Evolutionary conservation across 2,329 filamentous ascomycete species (phyloP), one percentile per base, ranked within the genome.

Genomic region (Talaromyces sp.): DNA sequence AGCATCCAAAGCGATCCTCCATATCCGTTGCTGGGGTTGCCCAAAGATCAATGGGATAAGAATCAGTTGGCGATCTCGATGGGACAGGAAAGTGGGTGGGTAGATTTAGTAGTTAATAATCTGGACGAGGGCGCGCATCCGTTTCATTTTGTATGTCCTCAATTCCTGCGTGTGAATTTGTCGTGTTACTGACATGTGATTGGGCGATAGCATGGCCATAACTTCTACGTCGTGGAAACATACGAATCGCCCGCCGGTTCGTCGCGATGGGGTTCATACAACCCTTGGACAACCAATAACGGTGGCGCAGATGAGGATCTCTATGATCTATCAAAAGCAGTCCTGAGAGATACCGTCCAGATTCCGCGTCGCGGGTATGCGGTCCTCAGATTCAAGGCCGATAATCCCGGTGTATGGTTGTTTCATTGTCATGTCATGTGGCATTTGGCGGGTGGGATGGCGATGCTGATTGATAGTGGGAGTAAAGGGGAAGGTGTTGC

Each of bases 171-270:
- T 18, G 4, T 21, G 18, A 5, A 1, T 25, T 25, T 23, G 3
- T 2, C 14, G 6, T 44, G 12, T 44, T 4, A 25, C 31, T 54
- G 3, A 55, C 16, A 9, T 37, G 23, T 35, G 5, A 16, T n/a
- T 18, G 35, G n/a, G 7, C 5, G 1, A 87, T 88, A 96, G 1
- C 92, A 95, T 76, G 90, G 90, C 0, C 88, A 92, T 73, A 80
- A 84, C 67, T 92, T 92, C 76, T 89, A 91, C 74, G 77, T 86
- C 21, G 67, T 83, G 35, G 67, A 70, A 6, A 16, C 63, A 5
- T 58, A 60, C 33, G 73, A 61, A 58, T 62, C 64, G 7, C 48
- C 64, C 5, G 35, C 48, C 11, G 62, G 59, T n/a, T 61, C 59
- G 1, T 42, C 48, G 35, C 35, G 35, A 16, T 61, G 62, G 73